Evolutionary conservation across 2,329 filamentous ascomycete genomes (phyloP).

Genomic region (Hypoxylon sp.): DNA sequence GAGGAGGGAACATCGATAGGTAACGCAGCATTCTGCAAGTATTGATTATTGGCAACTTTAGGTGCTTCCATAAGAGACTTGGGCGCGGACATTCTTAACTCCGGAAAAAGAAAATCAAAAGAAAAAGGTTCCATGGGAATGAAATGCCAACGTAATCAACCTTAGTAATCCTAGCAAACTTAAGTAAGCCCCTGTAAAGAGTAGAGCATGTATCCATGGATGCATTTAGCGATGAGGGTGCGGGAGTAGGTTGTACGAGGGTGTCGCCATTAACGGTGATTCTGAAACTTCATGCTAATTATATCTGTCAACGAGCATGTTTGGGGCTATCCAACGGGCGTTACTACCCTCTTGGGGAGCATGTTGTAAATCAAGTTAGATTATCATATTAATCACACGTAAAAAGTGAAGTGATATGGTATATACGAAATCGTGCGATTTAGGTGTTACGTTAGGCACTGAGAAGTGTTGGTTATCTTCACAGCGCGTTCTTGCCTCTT

Average conservation of each 20-base stretch:
- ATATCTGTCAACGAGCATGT: background rate
- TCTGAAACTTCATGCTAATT: background rate
- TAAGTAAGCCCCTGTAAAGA: background rate
- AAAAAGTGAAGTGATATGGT: background rate
- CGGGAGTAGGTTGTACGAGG: background rate
- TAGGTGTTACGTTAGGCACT: background rate
- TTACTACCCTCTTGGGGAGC: background rate
- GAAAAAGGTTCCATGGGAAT: no score
- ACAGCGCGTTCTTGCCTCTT: background rate
- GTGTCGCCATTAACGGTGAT: background rate
- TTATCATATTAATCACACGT: slow-evolving; percentile 1
- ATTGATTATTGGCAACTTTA: background rate
- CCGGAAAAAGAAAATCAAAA: background rate
- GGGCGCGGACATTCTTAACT: background rate
- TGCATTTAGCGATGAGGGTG: background rate
- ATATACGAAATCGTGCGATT: background rate
- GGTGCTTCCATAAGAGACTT: background rate
- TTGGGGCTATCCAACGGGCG: background rate
- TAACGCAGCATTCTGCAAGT: background rate
- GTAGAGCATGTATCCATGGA: no score
- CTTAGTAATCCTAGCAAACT: no score
- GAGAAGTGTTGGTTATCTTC: background rate
- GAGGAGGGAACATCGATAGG: no score
- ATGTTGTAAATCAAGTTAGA: background rate
- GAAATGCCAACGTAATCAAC: no score